Conservation (phyloP, 208 protist species). For the Leishmania aethiopica region DNA sequence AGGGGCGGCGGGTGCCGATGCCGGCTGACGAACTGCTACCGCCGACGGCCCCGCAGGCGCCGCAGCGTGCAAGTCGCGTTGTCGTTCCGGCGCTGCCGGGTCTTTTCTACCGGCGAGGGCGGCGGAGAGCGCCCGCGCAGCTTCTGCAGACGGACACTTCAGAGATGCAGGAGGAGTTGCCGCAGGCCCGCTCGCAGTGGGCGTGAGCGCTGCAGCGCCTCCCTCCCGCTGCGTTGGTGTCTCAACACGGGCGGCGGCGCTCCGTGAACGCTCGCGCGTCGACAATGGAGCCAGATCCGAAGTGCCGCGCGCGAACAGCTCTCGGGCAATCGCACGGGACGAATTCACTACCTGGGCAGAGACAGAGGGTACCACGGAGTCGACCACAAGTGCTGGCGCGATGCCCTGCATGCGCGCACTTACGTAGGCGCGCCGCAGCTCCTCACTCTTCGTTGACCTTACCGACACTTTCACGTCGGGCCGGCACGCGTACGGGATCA, state of each 20-base stretch:
- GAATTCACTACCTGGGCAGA: neutral
- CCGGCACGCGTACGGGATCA: constrained; percentile 78
- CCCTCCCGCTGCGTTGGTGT: neutral
- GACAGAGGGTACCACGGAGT: neutral
- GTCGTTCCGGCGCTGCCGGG: neutral
- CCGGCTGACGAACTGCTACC: too few relatives aligned
- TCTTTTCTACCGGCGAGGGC: neutral
- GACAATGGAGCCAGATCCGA: neutral
- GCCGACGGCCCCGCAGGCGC: neutral
- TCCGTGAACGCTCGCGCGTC: constrained; percentile 3
- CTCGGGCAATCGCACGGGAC: constrained; percentile 6
- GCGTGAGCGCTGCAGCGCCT: constrained; percentile 6
- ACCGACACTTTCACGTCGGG: constrained; percentile 63
- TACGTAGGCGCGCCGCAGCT: constrained; percentile 56
- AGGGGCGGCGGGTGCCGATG: neutral
- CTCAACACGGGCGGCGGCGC: neutral
- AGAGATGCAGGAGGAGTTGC: neutral
- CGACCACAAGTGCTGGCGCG: neutral
- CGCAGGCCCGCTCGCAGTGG: neutral
- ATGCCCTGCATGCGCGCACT: constrained; percentile 13
- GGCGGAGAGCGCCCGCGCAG: neutral
- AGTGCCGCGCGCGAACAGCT: constrained; percentile 17
- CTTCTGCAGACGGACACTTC: neutral
- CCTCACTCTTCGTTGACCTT: constrained; percentile 53
- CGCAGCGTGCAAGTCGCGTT: neutral